A percentile compares a stretch with the other conserved stretches of the same genome.
phyloP scores from a whole-genome alignment of 2,329 filamentous ascomycete species.

The Magnaporthales sp. region DNA sequence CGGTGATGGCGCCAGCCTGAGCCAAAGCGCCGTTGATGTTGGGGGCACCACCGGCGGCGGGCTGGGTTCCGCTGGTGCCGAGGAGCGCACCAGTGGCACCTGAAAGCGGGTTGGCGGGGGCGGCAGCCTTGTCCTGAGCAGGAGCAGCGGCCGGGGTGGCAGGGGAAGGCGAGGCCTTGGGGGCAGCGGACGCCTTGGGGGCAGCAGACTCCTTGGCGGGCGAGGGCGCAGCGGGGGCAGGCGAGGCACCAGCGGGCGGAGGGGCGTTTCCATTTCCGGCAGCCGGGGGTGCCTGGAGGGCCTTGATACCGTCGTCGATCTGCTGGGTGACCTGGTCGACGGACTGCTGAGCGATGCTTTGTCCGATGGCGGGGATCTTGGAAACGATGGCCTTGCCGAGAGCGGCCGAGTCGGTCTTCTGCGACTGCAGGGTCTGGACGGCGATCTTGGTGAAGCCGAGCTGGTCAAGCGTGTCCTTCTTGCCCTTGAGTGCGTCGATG shows the following conservation, averaged over 20 bases:
- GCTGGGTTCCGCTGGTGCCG: no score
- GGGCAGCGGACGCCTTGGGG: no score
- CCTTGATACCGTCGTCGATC: constrained; percentile 14
- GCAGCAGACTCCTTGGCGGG: no score
- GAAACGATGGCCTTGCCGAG: constrained; percentile 17
- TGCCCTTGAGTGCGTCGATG: constrained; percentile 13
- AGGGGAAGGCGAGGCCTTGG: no score
- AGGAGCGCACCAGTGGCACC: no score
- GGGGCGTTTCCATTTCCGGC: background rate
- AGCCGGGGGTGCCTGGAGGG: constrained; percentile 4
- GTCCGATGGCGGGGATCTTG: constrained; percentile 19
- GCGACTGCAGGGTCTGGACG: constrained; percentile 15
- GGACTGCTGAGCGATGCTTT: constrained; percentile 17
- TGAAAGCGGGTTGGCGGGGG: no score
- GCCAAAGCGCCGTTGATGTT: no score
- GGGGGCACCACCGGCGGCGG: no score
- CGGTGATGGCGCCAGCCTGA: no score
- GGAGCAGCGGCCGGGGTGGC: no score
- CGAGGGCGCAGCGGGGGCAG: no score
- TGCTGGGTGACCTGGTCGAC: constrained; percentile 15
- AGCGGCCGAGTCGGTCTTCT: constrained; percentile 22
- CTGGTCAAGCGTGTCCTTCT: constrained; percentile 18
- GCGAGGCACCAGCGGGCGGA: background rate
- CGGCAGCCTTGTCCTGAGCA: no score
- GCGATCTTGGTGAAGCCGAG: constrained; percentile 17